phyloP scores from a whole-genome alignment of 1,139 yeast genomes.

The Hanseniaspora sp. region DNA sequence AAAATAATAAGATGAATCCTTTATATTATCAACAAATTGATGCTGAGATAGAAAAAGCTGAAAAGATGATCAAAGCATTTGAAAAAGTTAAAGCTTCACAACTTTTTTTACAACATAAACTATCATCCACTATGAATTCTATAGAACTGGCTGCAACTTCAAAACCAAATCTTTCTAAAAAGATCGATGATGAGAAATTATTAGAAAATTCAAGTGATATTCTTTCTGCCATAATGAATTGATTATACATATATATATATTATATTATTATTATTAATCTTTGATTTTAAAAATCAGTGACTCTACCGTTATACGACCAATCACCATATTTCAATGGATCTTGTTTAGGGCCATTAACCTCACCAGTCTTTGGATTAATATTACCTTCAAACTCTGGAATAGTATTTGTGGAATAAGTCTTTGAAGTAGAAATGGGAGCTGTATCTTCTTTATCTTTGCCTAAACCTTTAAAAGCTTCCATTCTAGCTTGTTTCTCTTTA shows the following conservation, averaged over 20 bases:
- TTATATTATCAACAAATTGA: not conserved
- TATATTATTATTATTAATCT: not conserved
- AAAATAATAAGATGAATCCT: not conserved
- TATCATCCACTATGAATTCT: not conserved
- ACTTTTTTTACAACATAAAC: not conserved
- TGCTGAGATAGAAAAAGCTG: not conserved
- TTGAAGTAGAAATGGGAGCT: slow-evolving; percentile 54
- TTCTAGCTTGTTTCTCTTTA: slow-evolving; percentile 2
- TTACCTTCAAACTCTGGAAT: slow-evolving; percentile 96
- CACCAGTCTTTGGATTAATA: slow-evolving; percentile 86
- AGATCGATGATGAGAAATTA: not conserved
- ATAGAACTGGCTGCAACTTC: no score
- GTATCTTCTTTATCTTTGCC: slow-evolving; percentile 36
- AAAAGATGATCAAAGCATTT: not conserved
- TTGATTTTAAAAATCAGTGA: slow-evolving; percentile 63
- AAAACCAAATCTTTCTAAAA: not conserved
- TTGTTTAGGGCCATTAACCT: slow-evolving; percentile 96
- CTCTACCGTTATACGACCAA: slow-evolving; percentile 91
- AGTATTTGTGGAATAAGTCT: slow-evolving; percentile 49
- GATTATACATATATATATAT: not conserved
- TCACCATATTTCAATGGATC: slow-evolving; percentile 91
- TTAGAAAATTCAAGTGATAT: not conserved
- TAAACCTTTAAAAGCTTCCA: slow-evolving; percentile 30
- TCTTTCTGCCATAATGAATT: not conserved
- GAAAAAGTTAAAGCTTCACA: not conserved